Evolutionary conservation across 768 basidiomycete species (phyloP).

Genomic region (Trametopsis cervina): DNA sequence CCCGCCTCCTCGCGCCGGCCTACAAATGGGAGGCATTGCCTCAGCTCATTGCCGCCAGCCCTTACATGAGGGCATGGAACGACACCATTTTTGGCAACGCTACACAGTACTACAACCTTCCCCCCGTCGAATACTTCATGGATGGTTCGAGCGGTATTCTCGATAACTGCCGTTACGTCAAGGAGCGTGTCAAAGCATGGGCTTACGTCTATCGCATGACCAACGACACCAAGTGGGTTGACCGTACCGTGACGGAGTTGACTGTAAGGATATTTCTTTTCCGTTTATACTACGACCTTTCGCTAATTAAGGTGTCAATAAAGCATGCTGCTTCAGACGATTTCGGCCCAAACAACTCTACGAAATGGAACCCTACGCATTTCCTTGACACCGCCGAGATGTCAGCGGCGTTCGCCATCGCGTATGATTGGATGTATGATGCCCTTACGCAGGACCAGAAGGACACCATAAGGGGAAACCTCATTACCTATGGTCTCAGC

Average conservation of each 20-base stretch:
- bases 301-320: not conserved
- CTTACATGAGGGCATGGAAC: conserved; percentile 88
- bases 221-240: conserved; percentile 87
- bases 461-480: conserved; percentile 54
- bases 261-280: conserved; percentile 42
- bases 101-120: conserved; percentile 53
- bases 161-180: conserved; percentile 84
- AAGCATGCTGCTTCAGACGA: conserved; percentile 76
- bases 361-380: conserved; percentile 82
- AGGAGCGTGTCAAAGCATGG: conserved; percentile 88
- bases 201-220: conserved; percentile 88
- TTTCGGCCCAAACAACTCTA: conserved; percentile 58
- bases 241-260: conserved; percentile 79
- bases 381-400: conserved; percentile 95
- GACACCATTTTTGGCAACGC: conserved; percentile 87
- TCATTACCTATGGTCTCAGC: conserved; percentile 73
- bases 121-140: conserved; percentile 61
- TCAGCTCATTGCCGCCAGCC: conserved; percentile 67
- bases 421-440: conserved; percentile 95
- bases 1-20: conserved; percentile 83
- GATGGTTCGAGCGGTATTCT: conserved; percentile 90
- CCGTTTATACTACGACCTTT: conserved; percentile 2
- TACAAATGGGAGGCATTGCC: conserved; percentile 90
- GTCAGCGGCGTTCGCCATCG: conserved; percentile 82
- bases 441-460: conserved; percentile 73